Conservation (phyloP, 345 rosid species). For the Populus pruinosa region DNA sequence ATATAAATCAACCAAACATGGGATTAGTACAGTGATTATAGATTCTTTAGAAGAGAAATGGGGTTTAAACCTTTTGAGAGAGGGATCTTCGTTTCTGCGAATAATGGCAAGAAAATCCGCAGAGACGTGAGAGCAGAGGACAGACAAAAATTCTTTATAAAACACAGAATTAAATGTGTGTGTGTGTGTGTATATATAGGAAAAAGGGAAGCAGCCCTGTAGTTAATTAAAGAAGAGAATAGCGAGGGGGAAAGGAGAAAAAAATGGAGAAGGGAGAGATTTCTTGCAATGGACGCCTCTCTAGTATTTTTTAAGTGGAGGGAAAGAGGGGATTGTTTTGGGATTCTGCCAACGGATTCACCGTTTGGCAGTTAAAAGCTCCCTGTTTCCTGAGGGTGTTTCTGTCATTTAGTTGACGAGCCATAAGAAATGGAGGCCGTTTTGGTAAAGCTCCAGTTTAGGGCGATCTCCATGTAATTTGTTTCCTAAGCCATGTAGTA, state of each 20-base stretch:
- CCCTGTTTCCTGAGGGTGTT: not conserved
- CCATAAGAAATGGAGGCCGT: not conserved
- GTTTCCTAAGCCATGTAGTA: no score
- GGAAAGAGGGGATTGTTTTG: conserved; percentile 16
- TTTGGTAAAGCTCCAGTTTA: not conserved
- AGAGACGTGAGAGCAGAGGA: conserved; percentile 33
- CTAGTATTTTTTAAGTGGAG: not conserved
- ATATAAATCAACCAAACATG: not conserved
- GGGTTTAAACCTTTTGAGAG: conserved; percentile 19
- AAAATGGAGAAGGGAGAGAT: conserved; percentile 10
- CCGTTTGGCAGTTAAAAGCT: conserved; percentile 18
- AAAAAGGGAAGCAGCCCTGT: not conserved
- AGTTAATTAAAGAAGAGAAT: not conserved
- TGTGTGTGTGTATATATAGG: not conserved
- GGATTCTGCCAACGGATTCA: conserved; percentile 21
- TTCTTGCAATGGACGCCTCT: conserved; percentile 55
- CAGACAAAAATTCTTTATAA: not conserved
- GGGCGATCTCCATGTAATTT: no score
- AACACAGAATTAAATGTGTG: not conserved
- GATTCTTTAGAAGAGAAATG: conserved; percentile 18
- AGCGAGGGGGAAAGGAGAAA: not conserved
- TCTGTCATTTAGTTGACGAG: conserved; percentile 4
- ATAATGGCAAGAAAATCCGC: not conserved
- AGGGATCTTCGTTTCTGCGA: conserved; percentile 27
- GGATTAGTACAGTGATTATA: not conserved